Evolutionary conservation across 2,329 filamentous ascomycete species (phyloP).

Genomic region (Fusarium sp.): DNA sequence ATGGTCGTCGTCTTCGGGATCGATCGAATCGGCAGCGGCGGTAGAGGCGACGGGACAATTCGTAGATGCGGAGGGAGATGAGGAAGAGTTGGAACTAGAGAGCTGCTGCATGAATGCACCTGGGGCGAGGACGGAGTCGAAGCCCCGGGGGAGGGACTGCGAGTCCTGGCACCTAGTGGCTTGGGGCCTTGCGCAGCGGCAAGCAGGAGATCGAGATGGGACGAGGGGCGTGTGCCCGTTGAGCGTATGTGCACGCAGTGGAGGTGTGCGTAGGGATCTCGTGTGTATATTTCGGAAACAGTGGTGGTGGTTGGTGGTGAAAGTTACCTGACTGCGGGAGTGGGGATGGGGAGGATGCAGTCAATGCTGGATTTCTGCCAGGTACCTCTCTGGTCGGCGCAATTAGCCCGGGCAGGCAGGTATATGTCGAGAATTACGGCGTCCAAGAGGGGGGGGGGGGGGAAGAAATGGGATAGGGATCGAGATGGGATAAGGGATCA

Average conservation of each 20-base stretch:
- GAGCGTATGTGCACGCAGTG: slow-evolving; percentile 16
- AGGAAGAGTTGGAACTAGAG: slow-evolving; percentile 38
- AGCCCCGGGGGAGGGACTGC: slow-evolving; percentile 42
- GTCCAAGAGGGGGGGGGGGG: slow-evolving; percentile 22
- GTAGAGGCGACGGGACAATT: slow-evolving; percentile 10
- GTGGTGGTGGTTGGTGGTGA: slow-evolving; percentile 29
- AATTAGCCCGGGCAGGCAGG: slow-evolving; percentile 30
- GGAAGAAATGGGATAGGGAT: slow-evolving; percentile 37
- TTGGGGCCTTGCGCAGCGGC: slow-evolving; percentile 37
- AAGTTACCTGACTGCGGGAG: slow-evolving; percentile 29
- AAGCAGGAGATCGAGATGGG: slow-evolving; percentile 47
- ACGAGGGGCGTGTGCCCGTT: slow-evolving; percentile 32
- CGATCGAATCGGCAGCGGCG: slow-evolving; percentile 26
- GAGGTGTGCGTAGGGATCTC: slow-evolving; percentile 30
- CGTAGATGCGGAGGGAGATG: slow-evolving; percentile 29
- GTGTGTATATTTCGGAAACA: slow-evolving; percentile 21
- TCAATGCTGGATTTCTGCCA: slow-evolving; percentile 14
- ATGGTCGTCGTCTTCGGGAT: slow-evolving; percentile 26
- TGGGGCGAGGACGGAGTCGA: slow-evolving; percentile 42
- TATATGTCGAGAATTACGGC: slow-evolving; percentile 32
- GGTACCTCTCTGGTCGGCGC: slow-evolving; percentile 27
- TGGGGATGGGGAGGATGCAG: slow-evolving; percentile 10
- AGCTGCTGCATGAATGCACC: slow-evolving; percentile 50
- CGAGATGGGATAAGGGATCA: slow-evolving; percentile 39
- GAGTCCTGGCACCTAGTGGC: slow-evolving; percentile 43